Percentiles rank a stretch among this genome's conserved stretches.
Conservation (phyloP, 345 rosid species). For the Brassica carinata region DNA sequence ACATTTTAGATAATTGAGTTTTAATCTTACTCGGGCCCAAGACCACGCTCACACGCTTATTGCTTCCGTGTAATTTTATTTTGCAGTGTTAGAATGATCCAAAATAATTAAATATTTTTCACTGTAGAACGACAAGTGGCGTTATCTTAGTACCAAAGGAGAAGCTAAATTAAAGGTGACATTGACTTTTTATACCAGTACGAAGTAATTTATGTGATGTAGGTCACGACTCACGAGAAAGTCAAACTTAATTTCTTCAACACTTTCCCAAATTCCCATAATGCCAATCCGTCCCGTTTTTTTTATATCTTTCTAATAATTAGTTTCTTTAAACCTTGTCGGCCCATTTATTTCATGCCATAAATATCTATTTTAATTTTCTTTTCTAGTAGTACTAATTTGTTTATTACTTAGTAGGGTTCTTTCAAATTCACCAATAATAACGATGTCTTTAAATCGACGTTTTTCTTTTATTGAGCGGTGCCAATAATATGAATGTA, state of each 20-base stretch:
- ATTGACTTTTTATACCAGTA: conserved; percentile 20
- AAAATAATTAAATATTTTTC: not conserved
- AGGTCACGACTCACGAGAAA: conserved; percentile 33
- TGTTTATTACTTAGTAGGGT: conserved; percentile 26
- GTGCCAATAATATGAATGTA: conserved; percentile 29
- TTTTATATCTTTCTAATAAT: not conserved
- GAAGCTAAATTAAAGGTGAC: conserved; percentile 19
- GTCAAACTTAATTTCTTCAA: conserved; percentile 48
- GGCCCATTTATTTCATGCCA: conserved; percentile 32
- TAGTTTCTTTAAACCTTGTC: conserved; percentile 17
- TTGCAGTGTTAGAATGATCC: not conserved
- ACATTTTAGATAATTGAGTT: not conserved
- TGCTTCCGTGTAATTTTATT: not conserved
- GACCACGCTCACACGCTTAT: not conserved
- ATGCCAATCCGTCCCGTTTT: not conserved
- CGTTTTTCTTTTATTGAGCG: conserved; percentile 31
- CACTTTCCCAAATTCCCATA: conserved; percentile 26
- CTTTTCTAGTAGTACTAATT: conserved; percentile 17
- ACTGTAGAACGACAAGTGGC: not conserved
- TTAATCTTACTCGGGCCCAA: not conserved
- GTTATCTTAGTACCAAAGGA: conserved; percentile 6
- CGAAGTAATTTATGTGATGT: not conserved
- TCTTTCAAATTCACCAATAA: conserved; percentile 29
- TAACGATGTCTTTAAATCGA: conserved; percentile 20
- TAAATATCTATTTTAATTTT: conserved; percentile 23